Evolutionary conservation across 192 early-diverging fungal species (phyloP).

Genomic region (Ambispora gerdemannii): DNA sequence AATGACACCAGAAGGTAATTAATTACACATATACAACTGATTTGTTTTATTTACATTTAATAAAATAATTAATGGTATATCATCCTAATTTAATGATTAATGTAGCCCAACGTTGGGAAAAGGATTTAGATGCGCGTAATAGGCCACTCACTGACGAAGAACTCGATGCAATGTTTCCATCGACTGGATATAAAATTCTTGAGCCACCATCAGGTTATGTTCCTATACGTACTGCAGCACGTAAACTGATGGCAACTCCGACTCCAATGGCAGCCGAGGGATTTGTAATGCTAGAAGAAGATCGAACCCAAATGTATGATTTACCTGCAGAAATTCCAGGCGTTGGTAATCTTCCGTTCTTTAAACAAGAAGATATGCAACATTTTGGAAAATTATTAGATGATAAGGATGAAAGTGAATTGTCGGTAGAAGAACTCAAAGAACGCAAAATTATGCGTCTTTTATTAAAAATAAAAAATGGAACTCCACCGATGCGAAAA

Average conservation of each 20-base stretch:
- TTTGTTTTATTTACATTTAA: constrained; percentile 6
- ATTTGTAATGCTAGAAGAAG: constrained; percentile 87
- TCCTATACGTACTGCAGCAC: constrained; percentile 93
- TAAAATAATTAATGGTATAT: not conserved
- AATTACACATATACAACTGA: no score
- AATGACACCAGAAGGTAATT: constrained; percentile 76
- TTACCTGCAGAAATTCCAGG: constrained; percentile 86
- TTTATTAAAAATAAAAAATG: constrained; percentile 98
- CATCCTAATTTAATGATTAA: constrained; percentile 24
- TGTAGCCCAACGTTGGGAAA: constrained; percentile 68
- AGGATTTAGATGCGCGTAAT: constrained; percentile 86
- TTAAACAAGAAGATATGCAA: constrained; percentile 97
- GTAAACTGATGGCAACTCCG: constrained; percentile 93
- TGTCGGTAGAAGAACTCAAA: constrained; percentile 84
- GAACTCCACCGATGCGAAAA: constrained; percentile 92
- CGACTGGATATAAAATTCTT: constrained; percentile 85
- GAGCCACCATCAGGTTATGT: constrained; percentile 84
- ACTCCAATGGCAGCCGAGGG: constrained; percentile 78
- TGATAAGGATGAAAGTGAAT: constrained; percentile 74
- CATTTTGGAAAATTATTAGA: constrained; percentile 91
- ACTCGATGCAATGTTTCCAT: constrained; percentile 91
- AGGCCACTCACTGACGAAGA: constrained; percentile 86
- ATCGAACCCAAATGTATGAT: constrained; percentile 57
- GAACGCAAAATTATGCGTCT: constrained; percentile 96
- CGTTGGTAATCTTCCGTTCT: constrained; percentile 80